Evolutionary conservation across 257 asterid species (phyloP).

Genomic region (Solanum verrucosum): DNA sequence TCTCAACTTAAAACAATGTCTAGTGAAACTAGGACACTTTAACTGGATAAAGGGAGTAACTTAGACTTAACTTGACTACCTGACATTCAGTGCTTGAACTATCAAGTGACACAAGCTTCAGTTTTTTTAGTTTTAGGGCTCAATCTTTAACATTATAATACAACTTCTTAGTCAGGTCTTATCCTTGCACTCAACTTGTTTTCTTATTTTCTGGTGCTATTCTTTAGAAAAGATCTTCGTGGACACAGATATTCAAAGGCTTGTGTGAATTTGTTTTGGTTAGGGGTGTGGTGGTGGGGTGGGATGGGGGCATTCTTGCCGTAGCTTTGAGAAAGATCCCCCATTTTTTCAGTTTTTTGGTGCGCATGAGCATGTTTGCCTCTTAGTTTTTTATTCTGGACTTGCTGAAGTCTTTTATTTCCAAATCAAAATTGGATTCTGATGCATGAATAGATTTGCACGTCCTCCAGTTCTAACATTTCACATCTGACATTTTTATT

Average conservation of each 20-base stretch:
- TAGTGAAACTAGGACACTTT: background rate
- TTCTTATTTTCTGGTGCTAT: background rate
- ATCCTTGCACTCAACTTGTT: background rate
- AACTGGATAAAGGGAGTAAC: background rate
- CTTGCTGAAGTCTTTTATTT: background rate
- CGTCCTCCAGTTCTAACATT: background rate
- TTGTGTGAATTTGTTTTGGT: background rate
- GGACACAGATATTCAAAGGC: background rate
- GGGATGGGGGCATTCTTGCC: background rate
- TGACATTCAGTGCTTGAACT: background rate
- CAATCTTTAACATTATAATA: background rate
- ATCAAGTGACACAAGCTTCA: background rate
- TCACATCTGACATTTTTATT: background rate
- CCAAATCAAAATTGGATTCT: background rate
- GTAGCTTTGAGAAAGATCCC: background rate
- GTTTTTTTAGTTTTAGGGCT: background rate
- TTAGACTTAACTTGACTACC: background rate
- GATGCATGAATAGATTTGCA: conserved; percentile 6
- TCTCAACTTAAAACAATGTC: background rate
- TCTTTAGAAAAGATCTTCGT: background rate
- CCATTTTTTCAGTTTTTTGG: background rate
- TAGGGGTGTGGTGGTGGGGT: background rate
- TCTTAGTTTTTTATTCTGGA: background rate
- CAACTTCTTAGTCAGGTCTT: background rate
- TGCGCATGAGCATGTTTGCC: background rate